A percentile compares a stretch with the other conserved stretches of the same genome.
phyloP scores from a whole-genome alignment of 768 basidiomycete genomes.

The Mycena maculata region DNA sequence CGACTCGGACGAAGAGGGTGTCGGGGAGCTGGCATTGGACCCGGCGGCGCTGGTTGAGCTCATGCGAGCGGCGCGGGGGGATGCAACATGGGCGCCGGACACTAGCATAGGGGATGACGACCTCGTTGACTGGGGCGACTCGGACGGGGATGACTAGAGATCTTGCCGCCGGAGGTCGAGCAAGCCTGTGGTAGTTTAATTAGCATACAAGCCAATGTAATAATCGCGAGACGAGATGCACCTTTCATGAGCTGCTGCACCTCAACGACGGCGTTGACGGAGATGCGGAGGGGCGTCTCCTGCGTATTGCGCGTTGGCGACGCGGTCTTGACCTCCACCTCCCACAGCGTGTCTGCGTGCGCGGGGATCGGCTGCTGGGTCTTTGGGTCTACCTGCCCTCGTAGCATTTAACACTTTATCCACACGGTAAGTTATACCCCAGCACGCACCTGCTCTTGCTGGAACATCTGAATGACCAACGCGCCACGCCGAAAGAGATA shows the following conservation, averaged over 20 bases:
- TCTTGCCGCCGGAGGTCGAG: constrained; percentile 71
- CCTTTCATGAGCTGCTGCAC: constrained; percentile 87
- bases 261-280: constrained; percentile 81
- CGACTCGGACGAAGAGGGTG: constrained; percentile 42
- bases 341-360: constrained; percentile 86
- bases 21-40: constrained; percentile 48
- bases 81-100: constrained; percentile 36
- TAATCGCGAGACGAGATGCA: too few relatives aligned
- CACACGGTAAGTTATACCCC: background rate
- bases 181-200: constrained; percentile 47
- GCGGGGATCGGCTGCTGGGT: constrained; percentile 82
- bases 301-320: constrained; percentile 82
- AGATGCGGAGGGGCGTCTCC: constrained; percentile 76
- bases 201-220: too few relatives aligned
- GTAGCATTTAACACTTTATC: background rate
- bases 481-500: constrained; percentile 79
- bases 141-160: constrained; percentile 43
- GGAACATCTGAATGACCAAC: constrained; percentile 62
- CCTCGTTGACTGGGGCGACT: constrained; percentile 64
- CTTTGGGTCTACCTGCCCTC: constrained; percentile 74
- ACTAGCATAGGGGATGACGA: constrained; percentile 47
- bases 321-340: constrained; percentile 89
- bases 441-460: constrained; percentile 12
- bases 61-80: constrained; percentile 47
- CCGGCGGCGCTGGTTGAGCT: constrained; percentile 51